phyloP scores from a whole-genome alignment of 177 flowering plant species.

The Vitis hybrid region DNA sequence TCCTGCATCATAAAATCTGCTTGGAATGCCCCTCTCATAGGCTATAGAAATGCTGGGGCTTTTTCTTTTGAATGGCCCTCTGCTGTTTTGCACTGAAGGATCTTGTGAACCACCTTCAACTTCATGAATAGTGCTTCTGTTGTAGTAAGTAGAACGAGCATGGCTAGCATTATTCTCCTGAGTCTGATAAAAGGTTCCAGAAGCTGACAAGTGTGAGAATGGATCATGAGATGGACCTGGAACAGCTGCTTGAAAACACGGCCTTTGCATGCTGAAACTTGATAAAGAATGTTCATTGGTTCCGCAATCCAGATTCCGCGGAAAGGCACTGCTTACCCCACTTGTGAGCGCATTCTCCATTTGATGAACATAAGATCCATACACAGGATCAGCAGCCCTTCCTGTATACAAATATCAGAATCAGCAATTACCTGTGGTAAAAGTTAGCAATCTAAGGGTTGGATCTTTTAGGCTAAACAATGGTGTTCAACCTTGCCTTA shows the following conservation, averaged over 20 bases:
- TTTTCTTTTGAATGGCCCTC: slow-evolving; percentile 44
- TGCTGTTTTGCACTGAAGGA: slow-evolving; percentile 21
- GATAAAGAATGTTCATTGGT: slow-evolving; percentile 24
- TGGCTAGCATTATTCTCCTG: slow-evolving; percentile 25
- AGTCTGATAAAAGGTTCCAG: slow-evolving; percentile 19
- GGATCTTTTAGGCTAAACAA: not conserved
- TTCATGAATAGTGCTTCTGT: slow-evolving; percentile 19
- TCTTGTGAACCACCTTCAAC: slow-evolving; percentile 23
- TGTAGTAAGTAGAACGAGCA: slow-evolving; percentile 30
- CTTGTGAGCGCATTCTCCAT: slow-evolving; percentile 19
- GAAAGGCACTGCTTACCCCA: slow-evolving; percentile 19
- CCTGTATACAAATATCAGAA: slow-evolving; percentile 20
- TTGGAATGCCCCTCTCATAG: slow-evolving; percentile 30
- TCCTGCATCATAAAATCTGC: slow-evolving; percentile 33
- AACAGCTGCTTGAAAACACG: slow-evolving; percentile 22
- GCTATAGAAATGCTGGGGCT: slow-evolving; percentile 29
- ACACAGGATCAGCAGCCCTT: slow-evolving; percentile 20
- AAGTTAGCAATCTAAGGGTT: not conserved
- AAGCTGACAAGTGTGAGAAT: slow-evolving; percentile 25
- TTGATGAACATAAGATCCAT: slow-evolving; percentile 26
- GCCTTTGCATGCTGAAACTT: slow-evolving; percentile 22
- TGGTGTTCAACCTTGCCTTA: not conserved
- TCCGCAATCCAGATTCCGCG: slow-evolving; percentile 24
- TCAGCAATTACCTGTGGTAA: not conserved
- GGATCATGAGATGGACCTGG: slow-evolving; percentile 32